Evolutionary conservation across 306 rosid species (phyloP), one percentile per base, ranked within the genome.

Genomic region (Urtica urens): DNA sequence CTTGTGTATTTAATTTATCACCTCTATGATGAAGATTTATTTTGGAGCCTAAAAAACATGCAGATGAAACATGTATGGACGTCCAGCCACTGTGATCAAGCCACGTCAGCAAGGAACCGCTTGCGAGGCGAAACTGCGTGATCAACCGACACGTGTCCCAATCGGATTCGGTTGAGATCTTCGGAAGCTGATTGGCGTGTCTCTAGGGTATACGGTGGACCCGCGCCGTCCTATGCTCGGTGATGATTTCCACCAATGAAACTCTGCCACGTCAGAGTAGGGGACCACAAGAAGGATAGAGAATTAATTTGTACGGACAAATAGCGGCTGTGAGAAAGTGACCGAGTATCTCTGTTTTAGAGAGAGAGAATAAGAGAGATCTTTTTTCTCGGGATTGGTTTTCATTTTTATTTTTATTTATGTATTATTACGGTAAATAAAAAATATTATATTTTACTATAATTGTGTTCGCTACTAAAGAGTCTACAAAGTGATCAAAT

Each of bases 41-140:
- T n/a, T n/a, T n/a, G n/a, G n/a, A n/a, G n/a, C n/a, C n/a, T n/a
- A n/a, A n/a, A n/a, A n/a, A n/a, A n/a, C n/a, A n/a, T n/a, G n/a
- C n/a, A n/a, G n/a, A n/a, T n/a, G n/a, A n/a, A n/a, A n/a, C n/a
- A n/a, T n/a, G n/a, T n/a, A n/a, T n/a, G n/a, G n/a, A n/a, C n/a
- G n/a, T n/a, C n/a, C n/a, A n/a, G n/a, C 40, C 40, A 35, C 11
- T 35, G 15, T 16, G 0, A 9, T 10, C 0, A 15, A 34, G 53
- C 61, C 54, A 28, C 38, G 23, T 49, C 38, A 17, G 15, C 24
- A 9, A 4, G 18, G 20, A n/a, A n/a, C n/a, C n/a, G n/a, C n/a
- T n/a, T n/a, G n/a, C n/a, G n/a, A 20, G 51, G 59, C 64, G 60
- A 38, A 63, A 70, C 38, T 50, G 68, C 71, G 59, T 78, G 83